phyloP scores from a whole-genome alignment of 2,329 filamentous ascomycete species.

The Amylocarpus encephaloides region DNA sequence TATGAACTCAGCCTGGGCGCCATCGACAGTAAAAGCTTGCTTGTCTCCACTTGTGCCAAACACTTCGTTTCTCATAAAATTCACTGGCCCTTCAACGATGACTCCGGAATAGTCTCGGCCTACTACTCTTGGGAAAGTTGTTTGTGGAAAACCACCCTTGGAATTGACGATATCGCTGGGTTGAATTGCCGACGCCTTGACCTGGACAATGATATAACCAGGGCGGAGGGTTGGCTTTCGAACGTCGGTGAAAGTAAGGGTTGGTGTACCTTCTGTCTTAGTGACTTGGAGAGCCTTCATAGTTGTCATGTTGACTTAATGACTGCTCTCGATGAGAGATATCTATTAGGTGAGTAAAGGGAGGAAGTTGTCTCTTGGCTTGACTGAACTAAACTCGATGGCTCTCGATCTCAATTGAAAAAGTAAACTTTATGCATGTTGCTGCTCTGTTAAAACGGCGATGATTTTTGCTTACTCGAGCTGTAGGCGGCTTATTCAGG shows the following conservation, averaged over 20 bases:
- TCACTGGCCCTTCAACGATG: constrained; percentile 11
- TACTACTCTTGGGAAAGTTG: constrained; percentile 23
- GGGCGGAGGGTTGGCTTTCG: constrained; percentile 16
- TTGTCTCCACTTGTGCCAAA: constrained; percentile 24
- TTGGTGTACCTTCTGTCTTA: constrained; percentile 4
- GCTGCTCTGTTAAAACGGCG: not conserved
- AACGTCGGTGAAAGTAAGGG: constrained; percentile 11
- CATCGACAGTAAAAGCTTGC: constrained; percentile 21
- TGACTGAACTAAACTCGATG: too few relatives aligned
- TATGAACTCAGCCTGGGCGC: constrained; percentile 22
- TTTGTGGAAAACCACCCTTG: constrained; percentile 18
- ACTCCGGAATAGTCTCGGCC: constrained; percentile 24
- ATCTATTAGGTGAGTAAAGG: not conserved
- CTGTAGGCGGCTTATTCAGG: not conserved
- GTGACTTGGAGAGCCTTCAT: constrained; percentile 25
- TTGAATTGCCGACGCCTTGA: constrained; percentile 25
- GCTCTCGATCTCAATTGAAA: too few relatives aligned
- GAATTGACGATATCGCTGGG: constrained; percentile 24
- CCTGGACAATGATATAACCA: constrained; percentile 18
- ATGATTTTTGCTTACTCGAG: not conserved
- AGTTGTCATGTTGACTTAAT: constrained; percentile 11
- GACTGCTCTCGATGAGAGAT: not conserved
- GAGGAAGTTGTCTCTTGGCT: not conserved
- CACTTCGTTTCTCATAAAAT: constrained; percentile 15
- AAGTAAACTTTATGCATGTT: not conserved